Evolutionary conservation across 441 rosid genomes (phyloP).

Genomic region (Arabidopsis hybrid): DNA sequence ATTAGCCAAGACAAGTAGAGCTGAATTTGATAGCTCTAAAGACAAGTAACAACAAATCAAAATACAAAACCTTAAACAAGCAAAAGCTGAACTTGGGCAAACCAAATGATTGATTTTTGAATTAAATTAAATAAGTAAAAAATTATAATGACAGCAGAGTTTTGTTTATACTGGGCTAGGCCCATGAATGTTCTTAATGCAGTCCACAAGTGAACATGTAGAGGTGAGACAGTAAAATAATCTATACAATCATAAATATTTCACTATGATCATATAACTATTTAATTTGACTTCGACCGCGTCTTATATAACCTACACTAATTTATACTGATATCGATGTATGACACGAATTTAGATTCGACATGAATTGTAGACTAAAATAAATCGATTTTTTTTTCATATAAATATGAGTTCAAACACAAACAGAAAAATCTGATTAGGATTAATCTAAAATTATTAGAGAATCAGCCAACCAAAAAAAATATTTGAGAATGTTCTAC

Average conservation of each 20-base stretch:
- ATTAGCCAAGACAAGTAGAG: constrained; percentile 31
- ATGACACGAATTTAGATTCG: too few relatives aligned
- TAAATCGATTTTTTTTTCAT: not conserved
- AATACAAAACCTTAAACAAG: constrained; percentile 31
- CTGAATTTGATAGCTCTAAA: too few relatives aligned
- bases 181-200: constrained; percentile 23
- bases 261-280: not conserved
- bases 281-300: too few relatives aligned
- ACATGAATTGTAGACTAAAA: not conserved
- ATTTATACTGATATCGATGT: not conserved
- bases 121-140: constrained; percentile 9
- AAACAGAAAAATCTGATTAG: not conserved
- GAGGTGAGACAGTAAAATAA: not conserved
- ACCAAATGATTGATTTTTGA: constrained; percentile 29
- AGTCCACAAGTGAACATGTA: constrained; percentile 20
- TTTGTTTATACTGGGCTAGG: constrained; percentile 17
- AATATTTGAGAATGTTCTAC: too few relatives aligned
- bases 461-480: not conserved
- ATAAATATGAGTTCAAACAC: not conserved
- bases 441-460: not conserved
- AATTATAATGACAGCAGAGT: not conserved
- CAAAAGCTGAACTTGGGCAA: constrained; percentile 24
- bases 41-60: constrained; percentile 31
- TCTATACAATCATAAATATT: not conserved
- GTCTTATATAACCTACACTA: too few relatives aligned